Base-by-base conservation (phyloP, 2,329 filamentous ascomycete species). In the Magnaporthiopsis incrustans region DNA sequence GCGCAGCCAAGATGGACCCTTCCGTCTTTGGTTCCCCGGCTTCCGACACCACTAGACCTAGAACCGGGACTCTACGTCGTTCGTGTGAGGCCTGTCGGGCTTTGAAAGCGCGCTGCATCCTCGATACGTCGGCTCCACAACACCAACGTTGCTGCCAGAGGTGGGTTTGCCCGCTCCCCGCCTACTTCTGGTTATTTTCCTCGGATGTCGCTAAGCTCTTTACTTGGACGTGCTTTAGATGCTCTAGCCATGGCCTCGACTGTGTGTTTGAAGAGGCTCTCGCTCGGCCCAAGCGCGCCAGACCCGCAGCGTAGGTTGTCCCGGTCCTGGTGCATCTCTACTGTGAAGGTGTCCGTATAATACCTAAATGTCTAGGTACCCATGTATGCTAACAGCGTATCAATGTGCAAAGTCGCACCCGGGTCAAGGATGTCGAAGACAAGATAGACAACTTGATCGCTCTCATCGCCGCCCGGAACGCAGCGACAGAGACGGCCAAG, bases 401-500 rank as follows among this genome's bases (percentile, higher is more conserved):
- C 15, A 22, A 25, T 33, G 22, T 50, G 22, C 4, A 22, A 35
- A 70, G 69, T 4, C 68, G 69, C 3, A 67, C 68, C 4, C 61
- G 69, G 5, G 68, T 70, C 1, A 67, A 64, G 57, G 68, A 69
- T 57, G 67, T 70, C 12, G 69, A 70, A 25, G 67, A 70, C 35
- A 69, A 69, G 58, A 66, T 70, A 3, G 67, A 70, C 27, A 67
- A 67, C 22, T 63, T 70, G 59, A 68, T 69, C 50, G 69, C 69
- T 78, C 77, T 35, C 69, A 71, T 65, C 71, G 73, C 65, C 69
- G 68, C 62, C 14, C 44, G 64, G 26, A 67, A 68, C 27, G 18
- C 44, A 25, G 68, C 67, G n/a, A 61, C 60, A 15, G 33, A 61
- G 33, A 61, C 38, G 6, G 22, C 44, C 44, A 53, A 53, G 44